These are phyloP conservation scores for Cladorrhinum samala DNA, from an alignment of 495 filamentous ascomycete species.

Conservation along the genomic window DNA sequence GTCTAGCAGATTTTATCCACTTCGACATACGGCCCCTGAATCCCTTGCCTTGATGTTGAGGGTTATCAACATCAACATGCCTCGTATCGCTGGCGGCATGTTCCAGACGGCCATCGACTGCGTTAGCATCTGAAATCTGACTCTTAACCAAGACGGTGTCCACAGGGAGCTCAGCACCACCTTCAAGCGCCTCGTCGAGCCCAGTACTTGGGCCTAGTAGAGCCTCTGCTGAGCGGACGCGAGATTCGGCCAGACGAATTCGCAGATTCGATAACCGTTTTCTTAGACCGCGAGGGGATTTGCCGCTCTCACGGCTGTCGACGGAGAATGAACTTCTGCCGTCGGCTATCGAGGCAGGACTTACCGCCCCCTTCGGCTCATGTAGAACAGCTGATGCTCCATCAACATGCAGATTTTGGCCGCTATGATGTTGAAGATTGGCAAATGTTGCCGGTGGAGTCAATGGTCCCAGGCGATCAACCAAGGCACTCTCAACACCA, in stretches of 20 bases:
- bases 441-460: neutral
- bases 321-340: slow-evolving; percentile 9
- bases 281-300: slow-evolving; percentile 12
- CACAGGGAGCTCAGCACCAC: neutral
- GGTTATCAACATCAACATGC: neutral
- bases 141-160: neutral
- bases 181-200: neutral
- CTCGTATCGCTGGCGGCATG: neutral
- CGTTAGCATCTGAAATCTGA: neutral
- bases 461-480: neutral
- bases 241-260: slow-evolving; percentile 13
- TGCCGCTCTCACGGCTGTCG: slow-evolving; percentile 8
- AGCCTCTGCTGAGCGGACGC: neutral
- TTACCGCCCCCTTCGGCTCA: neutral
- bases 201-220: neutral
- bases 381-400: neutral
- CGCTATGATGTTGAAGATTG: neutral
- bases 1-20: slow-evolving; percentile 21
- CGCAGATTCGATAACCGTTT: slow-evolving; percentile 22
- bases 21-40: slow-evolving; percentile 18
- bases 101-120: neutral
- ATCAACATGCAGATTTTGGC: neutral
- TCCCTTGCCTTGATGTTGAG: slow-evolving; percentile 1
- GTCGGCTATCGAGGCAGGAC: neutral
- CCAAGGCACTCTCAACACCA: neutral